These are phyloP conservation scores for Auriscalpium orientale DNA, from an alignment of 768 basidiomycete genomes.

Conservation along the genomic window DNA sequence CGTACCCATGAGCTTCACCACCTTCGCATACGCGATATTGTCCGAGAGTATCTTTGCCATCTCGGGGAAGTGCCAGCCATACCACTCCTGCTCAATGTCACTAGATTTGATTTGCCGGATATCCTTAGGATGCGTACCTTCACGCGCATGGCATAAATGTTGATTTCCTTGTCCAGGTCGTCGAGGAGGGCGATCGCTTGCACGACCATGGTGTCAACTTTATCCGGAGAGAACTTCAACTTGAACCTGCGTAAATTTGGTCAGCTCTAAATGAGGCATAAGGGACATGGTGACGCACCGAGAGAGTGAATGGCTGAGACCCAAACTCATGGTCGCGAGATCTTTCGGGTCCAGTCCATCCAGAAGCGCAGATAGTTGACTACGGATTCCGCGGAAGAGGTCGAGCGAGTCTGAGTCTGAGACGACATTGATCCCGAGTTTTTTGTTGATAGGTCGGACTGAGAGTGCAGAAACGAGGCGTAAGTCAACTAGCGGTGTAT, in stretches of 20 bases:
- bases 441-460: conserved; percentile 72
- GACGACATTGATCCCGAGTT: conserved; percentile 83
- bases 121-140: conserved; percentile 49
- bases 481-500: too few relatives aligned
- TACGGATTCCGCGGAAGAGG: conserved; percentile 92
- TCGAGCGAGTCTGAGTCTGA: conserved; percentile 57
- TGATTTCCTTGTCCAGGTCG: conserved; percentile 99
- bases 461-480: background rate
- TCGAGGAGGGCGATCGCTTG: conserved; percentile 97
- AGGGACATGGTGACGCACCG: conserved; percentile 43
- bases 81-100: conserved; percentile 82
- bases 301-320: conserved; percentile 94
- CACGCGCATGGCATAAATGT: conserved; percentile 98
- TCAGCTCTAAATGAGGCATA: background rate
- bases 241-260: conserved; percentile 64
- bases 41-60: conserved; percentile 98
- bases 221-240: conserved; percentile 98
- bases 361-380: conserved; percentile 78
- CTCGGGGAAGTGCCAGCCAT: conserved; percentile 99
- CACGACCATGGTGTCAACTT: conserved; percentile 99
- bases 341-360: conserved; percentile 92
- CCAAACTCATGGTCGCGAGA: conserved; percentile 94
- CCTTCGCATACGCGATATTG: conserved; percentile 95
- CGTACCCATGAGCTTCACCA: conserved; percentile 84
- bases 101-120: background rate